phyloP scores from a whole-genome alignment of 2,329 filamentous ascomycete genomes.

The Exophiala mesophila region DNA sequence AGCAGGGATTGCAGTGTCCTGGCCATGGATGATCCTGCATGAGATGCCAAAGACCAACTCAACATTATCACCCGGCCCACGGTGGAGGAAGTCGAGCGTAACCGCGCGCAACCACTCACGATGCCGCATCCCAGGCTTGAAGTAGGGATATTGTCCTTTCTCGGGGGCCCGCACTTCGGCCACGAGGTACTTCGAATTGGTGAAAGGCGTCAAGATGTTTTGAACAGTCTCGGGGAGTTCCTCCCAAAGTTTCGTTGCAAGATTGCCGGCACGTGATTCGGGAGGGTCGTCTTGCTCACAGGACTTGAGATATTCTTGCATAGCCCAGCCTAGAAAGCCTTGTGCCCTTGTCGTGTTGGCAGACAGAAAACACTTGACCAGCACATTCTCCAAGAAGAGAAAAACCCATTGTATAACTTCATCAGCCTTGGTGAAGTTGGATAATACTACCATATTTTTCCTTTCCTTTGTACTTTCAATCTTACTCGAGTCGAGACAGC shows the following conservation, averaged over 20 bases:
- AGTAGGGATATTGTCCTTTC: conserved; percentile 69
- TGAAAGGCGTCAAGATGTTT: conserved; percentile 80
- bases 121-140: conserved; percentile 59
- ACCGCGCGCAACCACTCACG: conserved; percentile 76
- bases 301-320: conserved; percentile 82
- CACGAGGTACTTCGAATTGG: conserved; percentile 77
- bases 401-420: conserved; percentile 84
- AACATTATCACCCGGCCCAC: conserved; percentile 68
- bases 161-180: conserved; percentile 37
- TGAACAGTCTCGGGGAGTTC: conserved; percentile 70
- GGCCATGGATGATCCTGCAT: conserved; percentile 74
- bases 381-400: conserved; percentile 76
- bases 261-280: conserved; percentile 8
- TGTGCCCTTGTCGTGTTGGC: conserved; percentile 82
- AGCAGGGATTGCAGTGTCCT: conserved; percentile 78
- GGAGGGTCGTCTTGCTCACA: conserved; percentile 57
- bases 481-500: conserved; percentile 85
- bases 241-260: conserved; percentile 51
- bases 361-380: conserved; percentile 88
- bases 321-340: conserved; percentile 86
- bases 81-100: conserved; percentile 75
- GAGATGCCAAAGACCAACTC: conserved; percentile 75
- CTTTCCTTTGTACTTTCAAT: conserved; percentile 75
- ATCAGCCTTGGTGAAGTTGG: conserved; percentile 73
- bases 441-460: conserved; percentile 75